Evolutionary conservation across 2,329 filamentous ascomycete genomes (phyloP).

Genomic region (Ceratocystis colombiana): DNA sequence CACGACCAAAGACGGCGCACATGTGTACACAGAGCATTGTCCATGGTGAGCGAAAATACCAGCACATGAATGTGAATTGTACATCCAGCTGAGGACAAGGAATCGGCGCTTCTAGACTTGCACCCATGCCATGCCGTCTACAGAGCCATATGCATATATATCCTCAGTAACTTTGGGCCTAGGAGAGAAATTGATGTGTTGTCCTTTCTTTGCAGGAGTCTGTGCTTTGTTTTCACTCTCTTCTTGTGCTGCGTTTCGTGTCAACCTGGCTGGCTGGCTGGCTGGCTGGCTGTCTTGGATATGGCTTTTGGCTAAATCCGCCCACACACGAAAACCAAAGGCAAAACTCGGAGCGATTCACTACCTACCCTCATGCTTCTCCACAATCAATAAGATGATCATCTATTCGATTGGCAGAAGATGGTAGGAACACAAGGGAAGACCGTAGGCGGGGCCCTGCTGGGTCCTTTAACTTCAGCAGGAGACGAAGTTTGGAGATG

Average conservation of each 20-base stretch:
- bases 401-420: background rate
- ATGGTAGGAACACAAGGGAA: slow-evolving; percentile 5
- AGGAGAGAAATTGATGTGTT: background rate
- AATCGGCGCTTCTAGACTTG: background rate
- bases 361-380: background rate
- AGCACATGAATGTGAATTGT: background rate
- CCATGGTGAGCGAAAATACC: slow-evolving; percentile 12
- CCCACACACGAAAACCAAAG: background rate
- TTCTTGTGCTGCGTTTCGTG: background rate
- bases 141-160: background rate
- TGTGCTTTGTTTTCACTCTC: background rate
- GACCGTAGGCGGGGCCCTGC: background rate
- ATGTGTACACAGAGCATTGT: slow-evolving; percentile 12
- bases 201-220: background rate
- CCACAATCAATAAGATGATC: slow-evolving; percentile 12
- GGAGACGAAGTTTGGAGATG: background rate
- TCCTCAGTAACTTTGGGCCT: background rate
- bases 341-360: background rate
- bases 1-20: slow-evolving; percentile 5
- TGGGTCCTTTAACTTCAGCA: background rate
- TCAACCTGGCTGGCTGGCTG: background rate
- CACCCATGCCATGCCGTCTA: background rate
- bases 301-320: background rate
- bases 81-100: background rate
- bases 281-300: background rate